These are phyloP conservation scores for Nicotiana obtusifolia DNA, from an alignment of 257 asterid species.

Conservation along the genomic window DNA sequence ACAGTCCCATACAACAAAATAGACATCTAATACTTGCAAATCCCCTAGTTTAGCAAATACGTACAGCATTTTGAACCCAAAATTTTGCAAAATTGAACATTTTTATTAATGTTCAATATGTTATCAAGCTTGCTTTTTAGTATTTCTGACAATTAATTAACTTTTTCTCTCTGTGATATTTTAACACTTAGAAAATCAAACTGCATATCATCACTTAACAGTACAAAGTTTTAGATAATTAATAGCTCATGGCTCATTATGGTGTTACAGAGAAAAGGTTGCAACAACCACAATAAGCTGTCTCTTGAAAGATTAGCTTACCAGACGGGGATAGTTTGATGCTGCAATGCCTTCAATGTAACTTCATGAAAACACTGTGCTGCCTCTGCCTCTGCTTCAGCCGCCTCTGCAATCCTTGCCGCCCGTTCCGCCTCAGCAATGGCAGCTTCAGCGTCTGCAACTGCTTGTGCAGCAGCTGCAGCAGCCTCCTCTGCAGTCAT, in stretches of 20 bases:
- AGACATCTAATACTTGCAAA: not conserved
- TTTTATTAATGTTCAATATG: not conserved
- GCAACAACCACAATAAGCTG: not conserved
- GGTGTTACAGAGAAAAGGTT: not conserved
- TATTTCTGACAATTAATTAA: not conserved
- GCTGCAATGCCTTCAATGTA: constrained; percentile 48
- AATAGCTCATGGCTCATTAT: not conserved
- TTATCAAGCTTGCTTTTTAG: not conserved
- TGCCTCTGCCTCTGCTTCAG: constrained; percentile 22
- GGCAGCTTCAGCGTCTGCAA: constrained; percentile 12
- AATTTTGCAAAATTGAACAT: not conserved
- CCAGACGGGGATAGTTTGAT: constrained; percentile 60
- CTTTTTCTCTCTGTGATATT: not conserved
- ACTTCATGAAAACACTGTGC: constrained; percentile 84
- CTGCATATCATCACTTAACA: not conserved
- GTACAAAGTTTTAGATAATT: not conserved
- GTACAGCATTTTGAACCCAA: not conserved
- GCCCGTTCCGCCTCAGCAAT: constrained; percentile 12
- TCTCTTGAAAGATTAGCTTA: constrained; percentile 17
- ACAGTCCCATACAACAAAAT: not conserved
- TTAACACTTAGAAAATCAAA: not conserved
- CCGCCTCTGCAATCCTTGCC: constrained; percentile 7
- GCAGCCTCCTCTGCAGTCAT: constrained; percentile 18
- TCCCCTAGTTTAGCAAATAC: not conserved
- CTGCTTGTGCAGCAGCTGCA: constrained; percentile 13